Conservation (phyloP, 2,329 filamentous ascomycete genomes). For the Hansfordia pulvinata region DNA sequence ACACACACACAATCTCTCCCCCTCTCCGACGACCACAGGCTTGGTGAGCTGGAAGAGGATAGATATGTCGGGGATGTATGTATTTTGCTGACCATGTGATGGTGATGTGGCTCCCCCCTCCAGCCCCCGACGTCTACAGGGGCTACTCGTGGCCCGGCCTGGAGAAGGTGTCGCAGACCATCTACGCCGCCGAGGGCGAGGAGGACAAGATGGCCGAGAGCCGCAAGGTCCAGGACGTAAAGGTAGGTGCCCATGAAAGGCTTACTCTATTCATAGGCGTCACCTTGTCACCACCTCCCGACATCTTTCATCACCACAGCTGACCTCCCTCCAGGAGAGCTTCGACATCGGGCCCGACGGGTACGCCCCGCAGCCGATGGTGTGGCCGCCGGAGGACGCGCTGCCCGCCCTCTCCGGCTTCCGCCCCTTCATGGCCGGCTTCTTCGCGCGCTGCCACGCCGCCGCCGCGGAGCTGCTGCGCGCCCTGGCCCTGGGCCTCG, state of each 20-base stretch:
- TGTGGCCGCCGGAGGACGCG: constrained; percentile 30
- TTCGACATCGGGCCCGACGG: constrained; percentile 36
- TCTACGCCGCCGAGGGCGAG: constrained; percentile 23
- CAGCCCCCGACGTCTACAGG: constrained; percentile 31
- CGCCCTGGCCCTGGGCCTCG: constrained; percentile 30
- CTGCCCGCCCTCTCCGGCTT: constrained; percentile 34
- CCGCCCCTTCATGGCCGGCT: constrained; percentile 28
- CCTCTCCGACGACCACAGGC: too few relatives aligned
- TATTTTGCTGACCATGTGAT: constrained; percentile 1
- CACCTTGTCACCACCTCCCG: not conserved
- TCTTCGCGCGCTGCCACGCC: constrained; percentile 32
- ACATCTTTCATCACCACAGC: not conserved
- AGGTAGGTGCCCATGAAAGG: constrained; percentile 19
- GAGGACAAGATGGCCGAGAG: constrained; percentile 25
- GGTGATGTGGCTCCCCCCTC: too few relatives aligned
- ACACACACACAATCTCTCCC: too few relatives aligned
- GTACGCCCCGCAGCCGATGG: constrained; percentile 28
- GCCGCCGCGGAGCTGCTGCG: constrained; percentile 27
- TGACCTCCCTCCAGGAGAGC: constrained; percentile 25
- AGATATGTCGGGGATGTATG: too few relatives aligned
- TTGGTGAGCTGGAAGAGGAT: too few relatives aligned
- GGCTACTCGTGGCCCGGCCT: constrained; percentile 42
- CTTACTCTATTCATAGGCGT: not conserved
- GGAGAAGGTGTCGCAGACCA: constrained; percentile 36
- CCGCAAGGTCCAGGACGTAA: constrained; percentile 33